These are phyloP conservation scores for Trichoderma sp. DNA, from an alignment of 2,329 filamentous ascomycete genomes.

Conservation along the genomic window DNA sequence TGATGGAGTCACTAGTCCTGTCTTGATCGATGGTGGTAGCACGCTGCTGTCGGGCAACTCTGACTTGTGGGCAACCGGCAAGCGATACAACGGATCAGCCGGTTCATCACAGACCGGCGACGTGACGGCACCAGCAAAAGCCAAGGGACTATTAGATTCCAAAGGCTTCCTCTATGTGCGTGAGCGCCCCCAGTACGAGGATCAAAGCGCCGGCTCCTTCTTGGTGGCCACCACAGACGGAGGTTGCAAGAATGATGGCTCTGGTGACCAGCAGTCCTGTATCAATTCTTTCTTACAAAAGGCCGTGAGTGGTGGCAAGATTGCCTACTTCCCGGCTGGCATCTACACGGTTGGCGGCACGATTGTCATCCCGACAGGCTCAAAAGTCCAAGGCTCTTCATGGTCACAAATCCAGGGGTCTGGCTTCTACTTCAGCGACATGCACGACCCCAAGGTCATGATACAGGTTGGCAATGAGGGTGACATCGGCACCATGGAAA, in stretches of 20 bases:
- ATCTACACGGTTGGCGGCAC: neutral
- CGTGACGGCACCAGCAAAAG: neutral
- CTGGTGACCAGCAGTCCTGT: neutral
- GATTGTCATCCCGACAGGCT: neutral
- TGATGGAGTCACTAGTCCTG: neutral
- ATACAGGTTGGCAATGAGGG: neutral
- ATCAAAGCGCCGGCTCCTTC: neutral
- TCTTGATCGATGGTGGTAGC: neutral
- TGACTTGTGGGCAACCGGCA: neutral
- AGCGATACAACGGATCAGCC: neutral
- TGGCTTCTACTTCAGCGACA: neutral
- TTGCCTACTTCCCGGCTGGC: neutral
- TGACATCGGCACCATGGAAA: slow-evolving; percentile 53
- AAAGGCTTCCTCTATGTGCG: neutral
- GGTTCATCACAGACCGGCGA: neutral
- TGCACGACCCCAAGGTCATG: neutral
- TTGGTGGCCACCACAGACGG: neutral
- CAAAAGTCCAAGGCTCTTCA: neutral
- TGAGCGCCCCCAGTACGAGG: neutral
- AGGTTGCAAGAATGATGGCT: neutral
- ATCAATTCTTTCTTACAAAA: neutral
- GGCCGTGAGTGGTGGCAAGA: neutral
- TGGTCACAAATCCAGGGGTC: neutral
- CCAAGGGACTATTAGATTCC: neutral
- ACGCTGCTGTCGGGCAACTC: neutral